Evolutionary conservation across 306 rosid species (phyloP).

Genomic region (Phaseolus lunatus): DNA sequence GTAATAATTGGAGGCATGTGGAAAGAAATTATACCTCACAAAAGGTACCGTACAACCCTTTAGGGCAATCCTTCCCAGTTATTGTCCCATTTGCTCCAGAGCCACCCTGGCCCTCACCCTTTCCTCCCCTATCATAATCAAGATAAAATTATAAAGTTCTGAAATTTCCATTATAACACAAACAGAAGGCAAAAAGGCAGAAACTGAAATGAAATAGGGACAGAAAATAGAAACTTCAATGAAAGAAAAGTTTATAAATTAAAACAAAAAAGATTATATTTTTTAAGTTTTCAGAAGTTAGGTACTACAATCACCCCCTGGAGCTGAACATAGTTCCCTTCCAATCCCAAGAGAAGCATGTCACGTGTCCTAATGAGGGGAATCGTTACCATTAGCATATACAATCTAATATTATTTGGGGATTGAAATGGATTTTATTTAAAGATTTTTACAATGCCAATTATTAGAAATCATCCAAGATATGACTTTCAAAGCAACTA

Average conservation of each 20-base stretch:
- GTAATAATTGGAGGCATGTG: constrained; percentile 2
- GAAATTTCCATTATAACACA: constrained; percentile 17
- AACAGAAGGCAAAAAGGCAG: constrained; percentile 31
- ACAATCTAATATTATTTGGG: neutral
- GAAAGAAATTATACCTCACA: constrained; percentile 68
- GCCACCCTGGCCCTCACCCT: constrained; percentile 66
- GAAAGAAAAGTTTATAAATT: neutral
- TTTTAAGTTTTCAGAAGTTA: neutral
- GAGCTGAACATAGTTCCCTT: constrained; percentile 20
- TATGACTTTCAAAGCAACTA: neutral
- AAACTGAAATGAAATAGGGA: constrained; percentile 16
- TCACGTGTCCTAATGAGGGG: neutral
- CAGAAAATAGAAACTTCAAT: neutral
- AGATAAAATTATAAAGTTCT: constrained; percentile 9
- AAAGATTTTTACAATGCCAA: neutral
- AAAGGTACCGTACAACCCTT: constrained; percentile 88
- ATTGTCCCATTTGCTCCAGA: constrained; percentile 83
- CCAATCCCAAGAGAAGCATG: neutral
- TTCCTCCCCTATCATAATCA: constrained; percentile 79
- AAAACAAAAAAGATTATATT: constrained; percentile 1
- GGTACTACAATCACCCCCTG: constrained; percentile 10
- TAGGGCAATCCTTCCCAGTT: constrained; percentile 88
- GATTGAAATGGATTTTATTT: neutral
- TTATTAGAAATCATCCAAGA: neutral
- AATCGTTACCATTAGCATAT: neutral